These are phyloP conservation scores for Ascochyta viciae-villosae DNA, from an alignment of 2,329 filamentous ascomycete genomes.

Conservation along the genomic window DNA sequence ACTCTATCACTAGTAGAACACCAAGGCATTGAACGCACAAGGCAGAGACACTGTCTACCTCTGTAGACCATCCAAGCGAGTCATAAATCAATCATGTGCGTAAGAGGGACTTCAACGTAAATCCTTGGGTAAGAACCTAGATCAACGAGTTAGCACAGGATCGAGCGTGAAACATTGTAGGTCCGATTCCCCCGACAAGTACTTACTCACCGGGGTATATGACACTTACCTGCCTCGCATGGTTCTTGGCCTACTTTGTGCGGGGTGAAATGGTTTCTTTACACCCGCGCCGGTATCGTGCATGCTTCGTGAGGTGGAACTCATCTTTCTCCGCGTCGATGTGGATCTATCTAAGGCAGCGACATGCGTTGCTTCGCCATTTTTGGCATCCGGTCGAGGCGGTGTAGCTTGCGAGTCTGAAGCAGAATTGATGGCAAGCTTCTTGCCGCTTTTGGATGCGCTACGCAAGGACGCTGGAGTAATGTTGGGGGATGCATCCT, in stretches of 20 bases:
- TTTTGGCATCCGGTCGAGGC: not conserved
- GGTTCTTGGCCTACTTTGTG: conserved; percentile 19
- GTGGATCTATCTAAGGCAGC: conserved; percentile 1
- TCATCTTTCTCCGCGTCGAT: conserved; percentile 15
- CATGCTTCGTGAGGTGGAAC: conserved; percentile 12
- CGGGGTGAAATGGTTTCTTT: conserved; percentile 13
- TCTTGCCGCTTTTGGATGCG: conserved; percentile 32
- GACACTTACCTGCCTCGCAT: conserved; percentile 20
- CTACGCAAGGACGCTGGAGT: conserved; percentile 47
- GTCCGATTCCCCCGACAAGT: not conserved
- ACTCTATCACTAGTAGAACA: too few species aligned
- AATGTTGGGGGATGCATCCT: conserved; percentile 41
- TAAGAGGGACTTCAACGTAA: not conserved
- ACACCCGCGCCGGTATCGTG: conserved; percentile 25
- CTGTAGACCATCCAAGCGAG: too few species aligned
- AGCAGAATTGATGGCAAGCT: conserved; percentile 17
- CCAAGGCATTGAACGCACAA: too few species aligned
- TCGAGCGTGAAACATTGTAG: too few species aligned
- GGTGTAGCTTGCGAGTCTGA: conserved; percentile 5
- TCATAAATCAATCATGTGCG: too few species aligned
- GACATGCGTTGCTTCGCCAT: not conserved
- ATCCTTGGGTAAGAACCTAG: not conserved
- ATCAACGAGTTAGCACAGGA: not conserved
- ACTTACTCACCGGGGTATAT: not conserved
- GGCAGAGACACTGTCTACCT: too few species aligned